Base-by-base conservation (phyloP, 805 yeast species). In the Yamadazyma insecticola region DNA sequence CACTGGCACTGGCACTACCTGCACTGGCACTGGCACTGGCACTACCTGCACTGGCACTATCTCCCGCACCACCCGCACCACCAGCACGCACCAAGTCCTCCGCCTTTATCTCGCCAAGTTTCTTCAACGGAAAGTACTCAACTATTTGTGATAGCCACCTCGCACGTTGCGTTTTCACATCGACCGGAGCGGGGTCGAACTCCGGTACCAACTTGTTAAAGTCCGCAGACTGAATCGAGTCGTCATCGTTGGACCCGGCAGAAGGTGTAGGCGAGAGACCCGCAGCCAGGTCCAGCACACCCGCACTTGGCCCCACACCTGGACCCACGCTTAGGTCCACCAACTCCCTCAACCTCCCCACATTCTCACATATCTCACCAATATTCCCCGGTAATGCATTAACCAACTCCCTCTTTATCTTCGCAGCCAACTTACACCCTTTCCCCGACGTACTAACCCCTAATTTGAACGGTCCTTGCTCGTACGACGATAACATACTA, bases 71-170 rank as follows among this genome's bases (percentile, higher is more conserved):
- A n/a, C 7, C 12, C 9, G 21, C 10, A 18, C 21, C 21, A 22
- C 7, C 24, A 22, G 24, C 24, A 22, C 12, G 12, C 13, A 6
- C 54, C 32, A 84, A 63, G 41, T 80, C 82, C 11, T 73, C 74
- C 12, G 83, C 54, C 1, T 80, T 70, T 1, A 89, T 48, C 2
- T 66, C 63, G 1, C 81, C 78, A 23, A 89, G 65, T 45, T 74
- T 70, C 6, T 64, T 60, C 26, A 89, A 63, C 3, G 97, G 97
- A 48, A 76, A 89, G 53, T 90, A 89, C 47, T 89, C 97, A 30
- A 90, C 90, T 31, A 88, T 74, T 50, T 89, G 97, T 2, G 88
- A 74, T 32, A 89, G 60, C 94, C 96, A 90, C 47, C 94, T 70
- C 16, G 86, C 68, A 45, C 92, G 67, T 47, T 78, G 78, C 21